These are phyloP conservation scores for Aureobasidium sp. DNA, from an alignment of 2,329 filamentous ascomycete species.

Conservation along the genomic window DNA sequence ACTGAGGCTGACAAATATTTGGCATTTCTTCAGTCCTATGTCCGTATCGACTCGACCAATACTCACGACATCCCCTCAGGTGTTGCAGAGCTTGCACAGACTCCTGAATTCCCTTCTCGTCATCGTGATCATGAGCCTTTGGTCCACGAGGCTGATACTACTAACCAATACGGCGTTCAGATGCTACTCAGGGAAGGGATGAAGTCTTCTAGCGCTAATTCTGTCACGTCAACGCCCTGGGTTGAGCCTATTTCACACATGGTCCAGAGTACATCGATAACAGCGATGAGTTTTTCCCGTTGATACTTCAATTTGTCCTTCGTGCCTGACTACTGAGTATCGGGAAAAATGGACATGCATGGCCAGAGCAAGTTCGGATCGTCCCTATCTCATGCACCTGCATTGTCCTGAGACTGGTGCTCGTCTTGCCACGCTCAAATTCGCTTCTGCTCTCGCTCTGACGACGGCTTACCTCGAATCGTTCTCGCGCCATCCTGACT, in stretches of 20 bases:
- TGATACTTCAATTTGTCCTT: neutral
- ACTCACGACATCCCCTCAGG: neutral
- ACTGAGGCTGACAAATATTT: neutral
- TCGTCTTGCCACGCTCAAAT: neutral
- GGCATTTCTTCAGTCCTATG: neutral
- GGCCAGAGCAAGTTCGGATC: neutral
- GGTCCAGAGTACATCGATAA: neutral
- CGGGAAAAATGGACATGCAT: neutral
- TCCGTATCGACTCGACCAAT: neutral
- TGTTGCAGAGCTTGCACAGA: neutral
- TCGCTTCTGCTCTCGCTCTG: neutral
- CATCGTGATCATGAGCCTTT: neutral
- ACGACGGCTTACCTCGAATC: neutral
- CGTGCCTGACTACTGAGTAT: neutral
- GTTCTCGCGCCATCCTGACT: neutral
- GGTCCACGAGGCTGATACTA: neutral
- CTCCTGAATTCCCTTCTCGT: neutral
- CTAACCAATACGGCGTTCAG: too few relatives aligned
- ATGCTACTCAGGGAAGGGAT: neutral
- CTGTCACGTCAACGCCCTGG: neutral
- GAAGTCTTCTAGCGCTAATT: neutral
- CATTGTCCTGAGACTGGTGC: neutral
- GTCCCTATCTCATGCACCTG: neutral
- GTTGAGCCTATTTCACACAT: neutral
- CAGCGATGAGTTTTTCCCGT: neutral